phyloP scores from a whole-genome alignment of 139 green algal genomes.

The Nannochloris sp. region DNA sequence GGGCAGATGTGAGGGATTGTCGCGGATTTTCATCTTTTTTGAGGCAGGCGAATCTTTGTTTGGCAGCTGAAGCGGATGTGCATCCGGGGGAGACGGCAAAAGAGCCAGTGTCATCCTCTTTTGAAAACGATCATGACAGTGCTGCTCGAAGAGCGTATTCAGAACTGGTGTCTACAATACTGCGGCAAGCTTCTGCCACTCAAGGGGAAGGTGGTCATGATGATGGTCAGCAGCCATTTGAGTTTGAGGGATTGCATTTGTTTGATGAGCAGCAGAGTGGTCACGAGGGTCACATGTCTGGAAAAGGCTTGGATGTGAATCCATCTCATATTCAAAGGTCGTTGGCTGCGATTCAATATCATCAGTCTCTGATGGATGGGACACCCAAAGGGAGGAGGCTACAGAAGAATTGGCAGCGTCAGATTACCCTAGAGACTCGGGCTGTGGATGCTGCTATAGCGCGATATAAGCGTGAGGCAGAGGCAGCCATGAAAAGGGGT shows the following conservation, averaged over 20 bases:
- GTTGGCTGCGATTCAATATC: conserved; percentile 20
- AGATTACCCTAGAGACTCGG: conserved; percentile 31
- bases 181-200: neutral
- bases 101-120: too few species aligned
- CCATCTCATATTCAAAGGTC: conserved; percentile 2
- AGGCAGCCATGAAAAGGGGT: neutral
- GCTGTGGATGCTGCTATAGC: conserved; percentile 18
- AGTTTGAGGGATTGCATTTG: conserved; percentile 11
- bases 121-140: neutral
- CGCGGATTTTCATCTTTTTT: too few species aligned
- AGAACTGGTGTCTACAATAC: conserved; percentile 4
- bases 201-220: neutral
- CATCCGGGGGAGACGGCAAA: too few species aligned
- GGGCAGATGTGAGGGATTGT: too few species aligned
- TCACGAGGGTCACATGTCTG: too few species aligned
- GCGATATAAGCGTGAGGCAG: conserved; percentile 21
- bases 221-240: conserved; percentile 5
- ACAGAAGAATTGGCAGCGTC: conserved; percentile 30
- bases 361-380: conserved; percentile 22
- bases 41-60: too few species aligned
- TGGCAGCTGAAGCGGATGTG: too few species aligned
- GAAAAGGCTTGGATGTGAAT: neutral
- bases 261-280: conserved; percentile 15
- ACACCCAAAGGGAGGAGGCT: conserved; percentile 16
- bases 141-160: conserved; percentile 4